Conservation (phyloP, 2,329 filamentous ascomycete genomes). For the Colletotrichum neosansevieriae region DNA sequence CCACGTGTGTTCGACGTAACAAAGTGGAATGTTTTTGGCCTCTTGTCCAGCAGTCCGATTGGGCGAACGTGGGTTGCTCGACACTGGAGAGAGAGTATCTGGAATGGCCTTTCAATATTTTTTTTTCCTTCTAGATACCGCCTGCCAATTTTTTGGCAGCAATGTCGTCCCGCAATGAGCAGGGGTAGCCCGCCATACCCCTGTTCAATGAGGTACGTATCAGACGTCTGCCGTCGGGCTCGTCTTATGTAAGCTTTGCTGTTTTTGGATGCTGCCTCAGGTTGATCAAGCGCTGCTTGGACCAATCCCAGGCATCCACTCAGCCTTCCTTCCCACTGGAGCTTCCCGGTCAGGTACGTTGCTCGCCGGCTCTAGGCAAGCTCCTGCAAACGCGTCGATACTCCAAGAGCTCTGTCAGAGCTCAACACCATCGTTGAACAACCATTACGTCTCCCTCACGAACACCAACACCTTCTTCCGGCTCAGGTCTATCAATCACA, state of each 20-base stretch:
- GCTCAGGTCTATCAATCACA: conserved; percentile 41
- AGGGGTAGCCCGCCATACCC: conserved; percentile 36
- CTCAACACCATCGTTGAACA: conserved; percentile 41
- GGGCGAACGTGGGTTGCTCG: conserved; percentile 37
- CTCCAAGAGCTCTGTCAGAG: conserved; percentile 39
- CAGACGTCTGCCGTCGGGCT: not conserved
- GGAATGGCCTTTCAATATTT: conserved; percentile 20
- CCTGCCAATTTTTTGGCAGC: conserved; percentile 35
- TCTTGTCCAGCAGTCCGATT: conserved; percentile 37
- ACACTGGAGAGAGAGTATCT: conserved; percentile 31
- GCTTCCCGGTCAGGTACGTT: conserved; percentile 39
- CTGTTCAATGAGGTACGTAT: conserved; percentile 14
- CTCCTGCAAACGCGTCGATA: conserved; percentile 59
- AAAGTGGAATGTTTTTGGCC: conserved; percentile 38
- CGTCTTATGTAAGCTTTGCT: conserved; percentile 24
- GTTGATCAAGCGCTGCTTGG: conserved; percentile 30
- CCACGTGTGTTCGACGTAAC: conserved; percentile 33
- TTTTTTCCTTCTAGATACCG: conserved; percentile 33
- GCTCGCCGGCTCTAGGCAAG: conserved; percentile 57
- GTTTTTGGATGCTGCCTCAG: conserved; percentile 47
- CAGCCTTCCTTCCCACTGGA: conserved; percentile 49
- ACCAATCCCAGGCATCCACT: conserved; percentile 46
- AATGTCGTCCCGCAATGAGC: conserved; percentile 37
- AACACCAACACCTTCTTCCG: conserved; percentile 40
- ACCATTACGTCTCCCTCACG: conserved; percentile 41